Evolutionary conservation across 768 basidiomycete species (phyloP).

Genomic region (Sutorius australiensis): DNA sequence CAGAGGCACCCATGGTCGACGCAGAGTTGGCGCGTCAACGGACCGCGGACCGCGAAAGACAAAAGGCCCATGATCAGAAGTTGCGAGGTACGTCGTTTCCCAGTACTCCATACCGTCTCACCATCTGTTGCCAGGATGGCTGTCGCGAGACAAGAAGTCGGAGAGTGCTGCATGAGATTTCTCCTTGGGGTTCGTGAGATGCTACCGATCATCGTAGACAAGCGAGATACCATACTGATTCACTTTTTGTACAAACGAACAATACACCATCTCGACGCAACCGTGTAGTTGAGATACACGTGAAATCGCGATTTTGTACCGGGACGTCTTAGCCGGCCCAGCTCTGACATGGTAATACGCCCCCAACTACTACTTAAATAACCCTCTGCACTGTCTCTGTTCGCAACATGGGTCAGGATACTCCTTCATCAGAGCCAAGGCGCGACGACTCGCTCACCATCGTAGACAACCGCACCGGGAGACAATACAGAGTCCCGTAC

Average conservation of each 20-base stretch:
- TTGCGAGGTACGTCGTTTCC: conserved; percentile 54
- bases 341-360: neutral
- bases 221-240: conserved; percentile 19
- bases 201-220: neutral
- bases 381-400: neutral
- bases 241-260: conserved; percentile 4
- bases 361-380: conserved; percentile 1
- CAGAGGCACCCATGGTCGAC: conserved; percentile 58
- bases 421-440: conserved; percentile 11
- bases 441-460: conserved; percentile 52
- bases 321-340: neutral
- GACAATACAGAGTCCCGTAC: conserved; percentile 69
- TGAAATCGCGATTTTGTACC: neutral
- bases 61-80: conserved; percentile 62
- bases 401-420: conserved; percentile 26
- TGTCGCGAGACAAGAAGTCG: conserved; percentile 31
- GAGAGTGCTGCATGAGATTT: conserved; percentile 8
- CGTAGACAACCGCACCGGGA: conserved; percentile 82
- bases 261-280: neutral
- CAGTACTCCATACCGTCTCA: neutral
- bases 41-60: conserved; percentile 62
- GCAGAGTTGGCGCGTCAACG: conserved; percentile 62
- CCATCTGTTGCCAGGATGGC: conserved; percentile 24
- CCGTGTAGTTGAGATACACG: neutral
- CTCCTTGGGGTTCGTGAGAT: neutral